Percentiles rank a stretch among this genome's conserved stretches.
phyloP scores from a whole-genome alignment of 768 basidiomycete species.

The Rhodosporidiobolus sp. region DNA sequence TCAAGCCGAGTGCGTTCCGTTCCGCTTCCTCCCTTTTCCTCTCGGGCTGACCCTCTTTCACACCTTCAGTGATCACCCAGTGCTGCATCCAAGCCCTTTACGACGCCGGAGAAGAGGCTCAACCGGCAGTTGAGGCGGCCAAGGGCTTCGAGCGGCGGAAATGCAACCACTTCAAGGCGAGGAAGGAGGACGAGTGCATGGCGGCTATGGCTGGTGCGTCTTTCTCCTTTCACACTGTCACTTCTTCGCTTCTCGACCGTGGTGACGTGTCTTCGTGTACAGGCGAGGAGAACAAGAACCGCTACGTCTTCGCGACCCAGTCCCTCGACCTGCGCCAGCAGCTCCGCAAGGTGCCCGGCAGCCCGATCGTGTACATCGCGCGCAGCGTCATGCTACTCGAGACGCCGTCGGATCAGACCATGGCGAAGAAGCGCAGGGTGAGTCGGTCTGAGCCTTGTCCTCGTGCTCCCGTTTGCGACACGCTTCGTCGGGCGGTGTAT shows the following conservation, averaged over 20 bases:
- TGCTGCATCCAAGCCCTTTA: constrained; percentile 95
- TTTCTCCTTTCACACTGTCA: constrained; percentile 6
- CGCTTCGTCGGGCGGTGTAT: too few species aligned
- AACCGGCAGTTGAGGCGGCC: constrained; percentile 78
- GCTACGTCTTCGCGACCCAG: constrained; percentile 85
- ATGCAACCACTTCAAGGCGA: constrained; percentile 83
- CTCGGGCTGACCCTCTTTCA: constrained; percentile 54
- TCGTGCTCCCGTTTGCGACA: not conserved
- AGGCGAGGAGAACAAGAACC: constrained; percentile 84
- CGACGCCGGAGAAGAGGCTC: constrained; percentile 56
- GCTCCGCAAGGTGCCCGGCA: constrained; percentile 72
- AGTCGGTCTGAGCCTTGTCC: constrained; percentile 38
- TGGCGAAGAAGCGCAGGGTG: constrained; percentile 65
- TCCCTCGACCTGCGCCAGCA: constrained; percentile 66
- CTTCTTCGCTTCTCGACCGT: too few species aligned
- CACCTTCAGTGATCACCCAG: constrained; percentile 81
- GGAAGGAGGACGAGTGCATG: constrained; percentile 75
- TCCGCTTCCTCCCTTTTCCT: constrained; percentile 40
- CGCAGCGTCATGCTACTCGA: constrained; percentile 87
- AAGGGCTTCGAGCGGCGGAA: constrained; percentile 89
- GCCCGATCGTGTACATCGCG: constrained; percentile 87
- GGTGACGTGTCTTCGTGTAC: not conserved
- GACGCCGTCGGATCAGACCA: constrained; percentile 75
- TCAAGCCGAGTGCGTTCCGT: constrained; percentile 83
- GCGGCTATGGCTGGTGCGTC: constrained; percentile 70